Evolutionary conservation across 169 alveolate genomes (phyloP).

Genomic region (Besnoitia besnoiti): DNA sequence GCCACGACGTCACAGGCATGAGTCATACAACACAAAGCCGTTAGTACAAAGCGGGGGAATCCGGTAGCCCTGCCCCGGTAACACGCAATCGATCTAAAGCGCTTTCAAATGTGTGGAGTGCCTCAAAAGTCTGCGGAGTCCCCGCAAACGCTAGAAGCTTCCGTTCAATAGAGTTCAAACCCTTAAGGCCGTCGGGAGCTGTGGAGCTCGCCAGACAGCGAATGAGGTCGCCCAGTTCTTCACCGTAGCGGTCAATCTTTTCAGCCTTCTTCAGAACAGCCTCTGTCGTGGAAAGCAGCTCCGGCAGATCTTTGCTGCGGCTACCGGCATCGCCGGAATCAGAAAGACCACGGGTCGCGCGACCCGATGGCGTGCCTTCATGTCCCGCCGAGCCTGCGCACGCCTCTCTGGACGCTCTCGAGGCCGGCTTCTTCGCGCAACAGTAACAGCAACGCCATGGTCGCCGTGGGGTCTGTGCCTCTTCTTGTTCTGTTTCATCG

Average conservation of each 20-base stretch:
- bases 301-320: neutral
- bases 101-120: slow-evolving; percentile 56
- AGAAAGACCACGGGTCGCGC: too few relatives aligned
- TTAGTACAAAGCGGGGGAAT: neutral
- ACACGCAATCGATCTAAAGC: slow-evolving; percentile 54
- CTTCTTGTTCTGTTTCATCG: neutral
- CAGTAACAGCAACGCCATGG: neutral
- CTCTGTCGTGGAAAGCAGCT: neutral
- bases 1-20: neutral
- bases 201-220: slow-evolving; percentile 63
- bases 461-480: neutral
- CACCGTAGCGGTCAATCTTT: slow-evolving; percentile 9
- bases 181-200: slow-evolving; percentile 66
- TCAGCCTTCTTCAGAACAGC: slow-evolving; percentile 1
- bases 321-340: neutral
- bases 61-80: slow-evolving; percentile 31
- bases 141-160: slow-evolving; percentile 66
- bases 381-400: neutral
- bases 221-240: slow-evolving; percentile 25
- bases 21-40: neutral
- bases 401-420: neutral
- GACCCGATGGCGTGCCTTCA: too few relatives aligned
- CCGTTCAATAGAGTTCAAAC: slow-evolving; percentile 55
- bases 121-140: slow-evolving; percentile 53
- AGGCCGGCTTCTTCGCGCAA: neutral